phyloP scores from a whole-genome alignment of 495 filamentous ascomycete genomes.

The Pseudomonodictys pantanalensis region DNA sequence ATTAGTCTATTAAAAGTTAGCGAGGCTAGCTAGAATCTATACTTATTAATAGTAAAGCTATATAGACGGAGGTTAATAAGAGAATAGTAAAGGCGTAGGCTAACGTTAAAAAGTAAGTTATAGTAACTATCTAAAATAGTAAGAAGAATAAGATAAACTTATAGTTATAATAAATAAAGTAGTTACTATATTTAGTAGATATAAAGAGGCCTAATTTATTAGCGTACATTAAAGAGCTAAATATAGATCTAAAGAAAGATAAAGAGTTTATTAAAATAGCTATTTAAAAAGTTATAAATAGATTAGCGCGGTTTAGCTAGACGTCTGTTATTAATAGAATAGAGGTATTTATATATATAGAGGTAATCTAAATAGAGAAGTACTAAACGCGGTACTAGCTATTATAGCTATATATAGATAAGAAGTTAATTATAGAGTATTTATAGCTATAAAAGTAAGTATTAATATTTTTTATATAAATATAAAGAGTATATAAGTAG shows the following conservation, averaged over 20 bases:
- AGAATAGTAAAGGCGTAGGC: conserved; percentile 1
- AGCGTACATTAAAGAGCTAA: too few species aligned
- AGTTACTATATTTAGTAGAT: background rate
- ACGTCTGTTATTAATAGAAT: too few species aligned
- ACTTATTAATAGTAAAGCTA: background rate
- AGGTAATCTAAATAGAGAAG: too few species aligned
- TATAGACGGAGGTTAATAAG: background rate
- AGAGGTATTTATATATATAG: too few species aligned
- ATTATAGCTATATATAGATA: background rate
- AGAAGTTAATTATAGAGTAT: background rate
- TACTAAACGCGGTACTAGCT: background rate
- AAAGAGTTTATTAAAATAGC: too few species aligned
- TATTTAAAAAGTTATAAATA: background rate
- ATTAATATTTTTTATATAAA: conserved; percentile 25
- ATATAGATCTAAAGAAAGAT: too few species aligned
- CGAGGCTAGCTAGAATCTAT: background rate
- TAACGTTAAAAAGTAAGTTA: background rate
- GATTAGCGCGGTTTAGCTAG: background rate
- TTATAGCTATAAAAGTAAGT: background rate
- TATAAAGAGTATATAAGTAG: conserved; percentile 8
- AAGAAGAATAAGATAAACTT: background rate
- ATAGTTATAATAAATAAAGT: background rate
- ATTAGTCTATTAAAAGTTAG: background rate
- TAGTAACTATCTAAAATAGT: too few species aligned
- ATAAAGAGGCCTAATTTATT: too few species aligned